These are phyloP conservation scores for Apophysomyces ossiformis DNA, from an alignment of 371 early-diverging fungal genomes.

Conservation along the genomic window DNA sequence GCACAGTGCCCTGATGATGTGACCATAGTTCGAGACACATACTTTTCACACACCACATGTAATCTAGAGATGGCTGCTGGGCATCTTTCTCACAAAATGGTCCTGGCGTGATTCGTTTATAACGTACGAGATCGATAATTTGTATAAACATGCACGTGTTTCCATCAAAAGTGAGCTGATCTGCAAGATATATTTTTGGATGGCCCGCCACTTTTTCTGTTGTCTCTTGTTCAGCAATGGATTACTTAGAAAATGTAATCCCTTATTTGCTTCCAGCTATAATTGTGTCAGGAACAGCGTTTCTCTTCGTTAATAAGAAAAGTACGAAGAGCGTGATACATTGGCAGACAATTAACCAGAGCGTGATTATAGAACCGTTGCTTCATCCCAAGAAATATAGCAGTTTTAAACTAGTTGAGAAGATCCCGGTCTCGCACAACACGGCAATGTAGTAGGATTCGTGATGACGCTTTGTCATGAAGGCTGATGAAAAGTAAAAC, in stretches of 20 bases:
- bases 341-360: not conserved
- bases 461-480: not conserved
- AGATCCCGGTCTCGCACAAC: not conserved
- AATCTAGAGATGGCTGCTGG: not conserved
- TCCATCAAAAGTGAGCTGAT: slow-evolving; percentile 10
- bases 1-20: not conserved
- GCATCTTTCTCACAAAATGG: slow-evolving; percentile 5
- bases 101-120: not conserved
- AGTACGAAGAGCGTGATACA: slow-evolving; percentile 22
- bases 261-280: slow-evolving; percentile 49
- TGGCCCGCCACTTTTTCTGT: slow-evolving; percentile 1
- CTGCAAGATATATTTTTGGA: not conserved
- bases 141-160: slow-evolving; percentile 5
- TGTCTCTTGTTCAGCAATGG: slow-evolving; percentile 29
- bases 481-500: not conserved
- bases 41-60: not conserved
- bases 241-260: slow-evolving; percentile 39
- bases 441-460: slow-evolving; percentile 1
- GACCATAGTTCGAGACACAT: not conserved
- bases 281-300: slow-evolving; percentile 49
- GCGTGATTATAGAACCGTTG: slow-evolving; percentile 22
- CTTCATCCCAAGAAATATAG: not conserved
- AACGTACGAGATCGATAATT: not conserved
- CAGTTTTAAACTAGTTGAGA: slow-evolving; percentile 1
- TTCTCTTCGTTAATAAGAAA: slow-evolving; percentile 40